phyloP scores from a whole-genome alignment of 108 stramenopile genomes.

The Conticribra weissflogii region DNA sequence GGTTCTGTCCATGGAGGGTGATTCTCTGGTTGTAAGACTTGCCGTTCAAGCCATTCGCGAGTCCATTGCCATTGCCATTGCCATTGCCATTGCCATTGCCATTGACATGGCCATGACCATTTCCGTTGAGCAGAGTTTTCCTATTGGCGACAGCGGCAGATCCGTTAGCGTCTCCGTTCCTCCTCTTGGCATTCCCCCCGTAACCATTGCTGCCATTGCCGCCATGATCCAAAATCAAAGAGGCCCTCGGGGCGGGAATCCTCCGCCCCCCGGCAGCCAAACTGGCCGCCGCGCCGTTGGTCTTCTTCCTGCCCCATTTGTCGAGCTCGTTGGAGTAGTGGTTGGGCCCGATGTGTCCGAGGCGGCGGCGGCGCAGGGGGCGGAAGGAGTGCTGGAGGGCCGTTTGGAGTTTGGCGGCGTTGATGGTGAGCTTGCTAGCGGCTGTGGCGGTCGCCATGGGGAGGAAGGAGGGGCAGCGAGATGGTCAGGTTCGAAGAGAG shows the following conservation, averaged over 20 bases:
- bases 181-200: constrained; percentile 17
- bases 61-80: too few relatives aligned
- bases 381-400: constrained; percentile 36
- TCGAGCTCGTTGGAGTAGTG: constrained; percentile 39
- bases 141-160: background rate
- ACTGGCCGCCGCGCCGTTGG: constrained; percentile 7
- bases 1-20: too few relatives aligned
- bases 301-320: constrained; percentile 51
- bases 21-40: too few relatives aligned
- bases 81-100: too few relatives aligned
- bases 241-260: constrained; percentile 34
- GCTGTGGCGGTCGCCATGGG: constrained; percentile 17
- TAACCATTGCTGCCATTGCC: constrained; percentile 12
- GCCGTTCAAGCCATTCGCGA: too few relatives aligned
- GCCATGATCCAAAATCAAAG: constrained; percentile 34
- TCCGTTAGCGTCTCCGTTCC: background rate
- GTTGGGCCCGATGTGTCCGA: constrained; percentile 48
- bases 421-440: constrained; percentile 5
- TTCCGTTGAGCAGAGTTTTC: constrained; percentile 6
- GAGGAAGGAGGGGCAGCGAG: too few relatives aligned
- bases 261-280: constrained; percentile 16
- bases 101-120: too few relatives aligned
- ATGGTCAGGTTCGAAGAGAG: too few relatives aligned
- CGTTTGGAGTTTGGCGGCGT: constrained; percentile 35
- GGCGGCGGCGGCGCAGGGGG: constrained; percentile 42